Base-by-base conservation (phyloP, 768 basidiomycete species). In the Neoboletus subvelutipes region DNA sequence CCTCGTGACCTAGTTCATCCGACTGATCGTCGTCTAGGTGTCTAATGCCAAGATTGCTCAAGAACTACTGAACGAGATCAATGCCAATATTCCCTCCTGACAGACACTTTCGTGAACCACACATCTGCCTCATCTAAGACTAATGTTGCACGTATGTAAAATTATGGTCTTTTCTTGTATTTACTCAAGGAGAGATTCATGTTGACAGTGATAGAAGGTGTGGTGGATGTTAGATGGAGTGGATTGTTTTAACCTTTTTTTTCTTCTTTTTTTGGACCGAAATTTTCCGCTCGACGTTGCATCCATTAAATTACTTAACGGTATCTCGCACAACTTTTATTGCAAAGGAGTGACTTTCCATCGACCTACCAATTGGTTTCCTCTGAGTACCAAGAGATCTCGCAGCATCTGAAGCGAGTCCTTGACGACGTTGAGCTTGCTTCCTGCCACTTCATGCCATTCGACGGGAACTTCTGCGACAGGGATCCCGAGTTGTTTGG, bases 381-480 rank as follows among this genome's bases (percentile, higher is more conserved):
- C 88, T 53, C 95, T 75, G 34, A 98, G 81, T 31, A 98, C 80
- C 46, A 96, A 65, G 68, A 97, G 71, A 69, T 98, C 95, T 57
- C 87, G 78, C 36, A 95, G 77, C 95, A 98, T 98, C 68, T 91
- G 88, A 52, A 96, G 64, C 28, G 88, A 90, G 61, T 94, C 95
- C 55, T 83, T 83, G 57, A 92, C 80, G 42, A 98, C 86, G 61
- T 88, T 85, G 59, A 98, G 79, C 74, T 98, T 98, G 76, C 92
- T 94, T 41, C 95, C 95, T 0, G 85, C 80, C 3, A 98, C 90
- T 73, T 98, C 95, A 57, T 93, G 88, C 95, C 95, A 98, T 61
- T 87, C 83, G 29, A 98, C 86, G 0, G 92, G 84, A 8, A 97
- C 91, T 68, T 98, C 95, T 8, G 73, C 80, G 2, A 94, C 87